Evolutionary conservation across 2,329 filamentous ascomycete genomes (phyloP), one percentile per base, ranked within the genome.

Genomic region (Aspergillus spinulosporus): DNA sequence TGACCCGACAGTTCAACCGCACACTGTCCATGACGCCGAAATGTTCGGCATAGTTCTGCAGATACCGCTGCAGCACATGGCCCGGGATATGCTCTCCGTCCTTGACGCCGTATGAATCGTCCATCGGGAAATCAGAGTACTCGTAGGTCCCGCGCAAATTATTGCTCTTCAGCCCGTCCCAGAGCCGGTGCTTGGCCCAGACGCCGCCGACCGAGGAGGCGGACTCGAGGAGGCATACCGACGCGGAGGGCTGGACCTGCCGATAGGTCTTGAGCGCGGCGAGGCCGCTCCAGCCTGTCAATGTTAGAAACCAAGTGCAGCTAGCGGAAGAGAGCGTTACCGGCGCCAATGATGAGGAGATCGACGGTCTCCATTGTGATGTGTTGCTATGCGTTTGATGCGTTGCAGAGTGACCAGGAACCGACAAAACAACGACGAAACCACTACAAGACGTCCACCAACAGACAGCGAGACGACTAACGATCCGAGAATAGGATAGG

Each of bases 141-240:
- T 90, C 86, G 61, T 85, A 88, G 0, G 82, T 85, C 2, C 87
- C 87, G 8, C 85, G 67, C 62, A 88, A 79, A 64, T 89, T 90
- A 72, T 91, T 90, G 55, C 82, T 84, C 65, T 83, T 86, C 45
- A 91, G 76, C 1, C 82, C 84, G 0, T 84, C 82, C 66, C 90
- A 72, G 1, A 89, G 71, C 2, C 86, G 79, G 40, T 85, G 74
- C 54, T 82, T 74, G 11, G 84, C 81, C 88, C 87, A 90, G 15
- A 83, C 83, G 3, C 88, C 88, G 1, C 88, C 88, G 2, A 84
- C 64, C 0, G 80, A 79, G 1, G 75, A 64, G 5, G 77, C 74
- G 5, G 76, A 72, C 50, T 88, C 86, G 43, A 88, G 72, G 29
- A 88, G 65, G 1, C 78, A 73, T 34, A 88, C 62, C 0, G 78